A percentile compares a stretch with the other conserved stretches of the same genome.
Conservation (phyloP, 495 filamentous ascomycete species). For the Aspergillus cristatus region DNA sequence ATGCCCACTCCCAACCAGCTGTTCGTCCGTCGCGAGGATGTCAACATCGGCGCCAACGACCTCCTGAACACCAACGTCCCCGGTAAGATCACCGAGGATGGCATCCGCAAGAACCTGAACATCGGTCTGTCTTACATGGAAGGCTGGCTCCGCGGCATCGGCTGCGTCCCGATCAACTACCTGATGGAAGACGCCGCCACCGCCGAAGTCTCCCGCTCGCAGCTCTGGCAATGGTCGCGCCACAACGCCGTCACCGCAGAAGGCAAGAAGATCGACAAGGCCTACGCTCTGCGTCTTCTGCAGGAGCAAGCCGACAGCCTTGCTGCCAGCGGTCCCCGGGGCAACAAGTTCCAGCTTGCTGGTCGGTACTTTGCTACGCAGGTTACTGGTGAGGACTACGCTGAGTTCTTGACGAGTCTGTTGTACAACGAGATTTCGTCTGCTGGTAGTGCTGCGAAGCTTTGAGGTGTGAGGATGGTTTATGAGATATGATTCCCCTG, state of each 20-base stretch:
- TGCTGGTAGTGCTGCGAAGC: constrained; percentile 71
- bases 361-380: constrained; percentile 87
- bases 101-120: constrained; percentile 95
- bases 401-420: constrained; percentile 91
- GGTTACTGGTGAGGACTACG: constrained; percentile 94
- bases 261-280: constrained; percentile 89
- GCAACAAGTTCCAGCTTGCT: constrained; percentile 86
- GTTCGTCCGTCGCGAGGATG: constrained; percentile 82
- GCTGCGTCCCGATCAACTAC: constrained; percentile 96
- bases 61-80: constrained; percentile 98
- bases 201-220: constrained; percentile 81
- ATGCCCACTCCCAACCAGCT: constrained; percentile 99
- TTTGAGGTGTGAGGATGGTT: constrained; percentile 50
- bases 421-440: constrained; percentile 95
- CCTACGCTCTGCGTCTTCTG: constrained; percentile 76
- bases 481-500: no score
- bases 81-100: constrained; percentile 85
- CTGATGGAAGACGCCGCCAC: constrained; percentile 99
- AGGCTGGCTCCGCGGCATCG: constrained; percentile 89
- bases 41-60: constrained; percentile 77
- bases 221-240: constrained; percentile 94
- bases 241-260: constrained; percentile 81
- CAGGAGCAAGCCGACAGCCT: constrained; percentile 78
- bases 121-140: constrained; percentile 99
- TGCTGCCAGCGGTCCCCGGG: constrained; percentile 65